Evolutionary conservation across 2,329 filamentous ascomycete genomes (phyloP).

Genomic region (Rhynchosporium secalis): DNA sequence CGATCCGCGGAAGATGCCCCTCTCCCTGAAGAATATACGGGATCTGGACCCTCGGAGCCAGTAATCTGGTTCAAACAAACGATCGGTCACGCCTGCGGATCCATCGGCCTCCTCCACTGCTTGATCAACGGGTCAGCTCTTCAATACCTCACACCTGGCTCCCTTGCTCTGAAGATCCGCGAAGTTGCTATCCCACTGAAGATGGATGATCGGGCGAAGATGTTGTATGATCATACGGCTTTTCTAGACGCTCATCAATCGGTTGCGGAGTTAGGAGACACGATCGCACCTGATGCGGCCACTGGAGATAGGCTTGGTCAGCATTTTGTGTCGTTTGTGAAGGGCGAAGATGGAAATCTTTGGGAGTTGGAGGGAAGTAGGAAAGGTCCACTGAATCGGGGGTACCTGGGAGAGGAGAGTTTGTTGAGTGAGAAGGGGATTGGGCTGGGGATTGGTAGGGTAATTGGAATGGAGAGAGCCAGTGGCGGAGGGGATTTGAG

Average conservation of each 20-base stretch:
- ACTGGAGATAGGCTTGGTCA: constrained; percentile 73
- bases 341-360: constrained; percentile 61
- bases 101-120: constrained; percentile 85
- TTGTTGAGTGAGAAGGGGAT: constrained; percentile 75
- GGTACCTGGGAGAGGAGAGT: constrained; percentile 59
- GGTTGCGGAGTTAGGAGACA: constrained; percentile 77
- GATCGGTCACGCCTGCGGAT: constrained; percentile 87
- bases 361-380: constrained; percentile 71
- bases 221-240: constrained; percentile 74
- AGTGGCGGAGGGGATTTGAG: constrained; percentile 34
- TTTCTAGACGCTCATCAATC: constrained; percentile 77
- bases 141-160: constrained; percentile 48
- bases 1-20: constrained; percentile 71
- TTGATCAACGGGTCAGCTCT: constrained; percentile 73
- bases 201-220: constrained; percentile 64
- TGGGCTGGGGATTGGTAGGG: constrained; percentile 56
- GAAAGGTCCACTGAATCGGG: constrained; percentile 64
- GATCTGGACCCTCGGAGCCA: constrained; percentile 68
- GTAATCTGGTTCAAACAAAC: constrained; percentile 96
- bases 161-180: constrained; percentile 41
- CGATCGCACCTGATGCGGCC: constrained; percentile 69
- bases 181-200: constrained; percentile 66
- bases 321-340: constrained; percentile 95
- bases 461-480: constrained; percentile 31
- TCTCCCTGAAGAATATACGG: constrained; percentile 59